These are phyloP conservation scores for Leccinum barrowsii DNA, from an alignment of 768 basidiomycete species.

Conservation along the genomic window DNA sequence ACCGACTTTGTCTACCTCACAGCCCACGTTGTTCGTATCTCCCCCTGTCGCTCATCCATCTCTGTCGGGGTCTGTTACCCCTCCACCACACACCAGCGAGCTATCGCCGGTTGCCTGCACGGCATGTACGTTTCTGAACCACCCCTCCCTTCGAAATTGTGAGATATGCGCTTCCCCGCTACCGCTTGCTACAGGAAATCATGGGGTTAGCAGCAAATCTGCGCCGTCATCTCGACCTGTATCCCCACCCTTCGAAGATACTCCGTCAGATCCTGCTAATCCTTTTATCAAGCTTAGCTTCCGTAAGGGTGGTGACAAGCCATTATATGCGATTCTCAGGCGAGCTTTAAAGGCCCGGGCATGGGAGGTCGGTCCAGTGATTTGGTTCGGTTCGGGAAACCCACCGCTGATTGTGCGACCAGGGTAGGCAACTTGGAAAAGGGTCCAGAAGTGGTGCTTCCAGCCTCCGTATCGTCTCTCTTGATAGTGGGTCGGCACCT, in stretches of 20 bases:
- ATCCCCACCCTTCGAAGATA: constrained; percentile 39
- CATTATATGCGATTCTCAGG: constrained; percentile 76
- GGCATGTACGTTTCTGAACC: constrained; percentile 91
- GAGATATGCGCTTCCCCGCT: constrained; percentile 84
- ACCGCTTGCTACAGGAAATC: constrained; percentile 29
- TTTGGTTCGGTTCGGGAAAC: neutral
- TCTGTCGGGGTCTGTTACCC: constrained; percentile 16
- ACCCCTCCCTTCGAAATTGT: constrained; percentile 65
- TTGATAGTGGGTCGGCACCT: constrained; percentile 16
- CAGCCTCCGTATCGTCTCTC: constrained; percentile 17
- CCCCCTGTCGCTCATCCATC: constrained; percentile 24
- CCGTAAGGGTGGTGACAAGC: constrained; percentile 83
- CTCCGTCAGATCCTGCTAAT: constrained; percentile 29
- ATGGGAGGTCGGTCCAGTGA: constrained; percentile 58
- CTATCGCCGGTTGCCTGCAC: constrained; percentile 59
- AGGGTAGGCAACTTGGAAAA: constrained; percentile 33
- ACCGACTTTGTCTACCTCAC: constrained; percentile 38
- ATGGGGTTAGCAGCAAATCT: constrained; percentile 44
- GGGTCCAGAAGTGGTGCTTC: constrained; percentile 18
- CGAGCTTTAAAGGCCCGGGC: constrained; percentile 63
- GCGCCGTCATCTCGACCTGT: constrained; percentile 64
- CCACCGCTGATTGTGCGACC: neutral
- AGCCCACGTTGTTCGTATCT: constrained; percentile 37
- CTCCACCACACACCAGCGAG: constrained; percentile 18
- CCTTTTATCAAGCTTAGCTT: constrained; percentile 81